Evolutionary conservation across 345 rosid genomes (phyloP), one percentile per base, ranked within the genome.

Genomic region (Moringa oleifera): DNA sequence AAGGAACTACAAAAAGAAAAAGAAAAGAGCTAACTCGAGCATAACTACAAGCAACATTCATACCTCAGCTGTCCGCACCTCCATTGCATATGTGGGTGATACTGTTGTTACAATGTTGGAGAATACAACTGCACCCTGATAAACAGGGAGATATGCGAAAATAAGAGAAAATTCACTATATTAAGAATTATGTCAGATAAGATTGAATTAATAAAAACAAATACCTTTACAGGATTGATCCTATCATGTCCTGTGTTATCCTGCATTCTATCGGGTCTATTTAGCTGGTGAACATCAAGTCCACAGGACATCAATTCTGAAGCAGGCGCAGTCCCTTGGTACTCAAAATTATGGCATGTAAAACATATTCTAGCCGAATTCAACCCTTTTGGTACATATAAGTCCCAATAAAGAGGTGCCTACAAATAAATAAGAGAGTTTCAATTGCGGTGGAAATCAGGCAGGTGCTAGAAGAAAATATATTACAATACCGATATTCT

Each of bases 301-400:
- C 99, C 99, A 70, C 99, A 93, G 25, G 97, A 85, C 55, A 83
- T 84, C 83, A 93, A 63, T 58, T 90, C 94, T 23, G 94, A 79
- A 68, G 92, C 95, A 68, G 88, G 84, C 20, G 98, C 79, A 52
- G 82, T 77, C 72, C 98, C 98, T 82, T 93, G 98, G 75, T 93
- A 90, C 89, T 93, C 99, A 66, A 94, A 90, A 75, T 94, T 94
- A 75, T 94, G 99, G 67, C 99, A 94, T 12, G 99, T 94, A 71
- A 94, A 94, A 75, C 99, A 90, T 76, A 93, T 80, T 79, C 97
- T 84, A 57, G 98, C 98, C 52, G 98, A 86, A 77, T 88, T 80
- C 60, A 93, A 68, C 58, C 98, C 98, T 80, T 88, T 90, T 63
- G 97, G 90, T 20, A 85, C 85, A 80, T 93, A 93, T 41, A 93